phyloP scores from a whole-genome alignment of 2,329 filamentous ascomycete species.

The Aspergillus sp. region DNA sequence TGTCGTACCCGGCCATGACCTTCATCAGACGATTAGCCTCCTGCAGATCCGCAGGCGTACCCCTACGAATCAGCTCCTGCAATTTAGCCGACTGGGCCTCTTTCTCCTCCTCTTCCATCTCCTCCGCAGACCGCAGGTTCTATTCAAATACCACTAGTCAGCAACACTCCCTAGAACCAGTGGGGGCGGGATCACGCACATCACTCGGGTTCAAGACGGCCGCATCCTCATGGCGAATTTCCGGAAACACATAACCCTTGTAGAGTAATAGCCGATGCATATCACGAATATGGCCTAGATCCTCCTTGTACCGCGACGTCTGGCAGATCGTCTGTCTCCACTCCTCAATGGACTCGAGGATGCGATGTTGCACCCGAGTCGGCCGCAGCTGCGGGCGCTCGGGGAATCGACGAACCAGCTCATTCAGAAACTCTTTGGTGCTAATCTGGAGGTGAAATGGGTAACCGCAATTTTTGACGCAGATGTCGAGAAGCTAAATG shows the following conservation, averaged over 20 bases:
- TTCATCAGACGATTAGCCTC: constrained; percentile 99
- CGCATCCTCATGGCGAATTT: constrained; percentile 88
- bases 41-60: constrained; percentile 87
- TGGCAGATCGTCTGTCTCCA: constrained; percentile 98
- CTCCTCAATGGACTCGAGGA: constrained; percentile 95
- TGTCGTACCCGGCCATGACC: constrained; percentile 97
- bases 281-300: constrained; percentile 91
- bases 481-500: constrained; percentile 82
- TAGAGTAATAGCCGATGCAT: constrained; percentile 96
- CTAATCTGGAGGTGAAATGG: constrained; percentile 98
- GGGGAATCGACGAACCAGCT: constrained; percentile 92
- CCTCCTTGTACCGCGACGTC: constrained; percentile 95
- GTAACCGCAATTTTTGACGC: constrained; percentile 99
- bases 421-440: constrained; percentile 98
- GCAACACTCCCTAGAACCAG: constrained; percentile 15
- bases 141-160: constrained; percentile 43
- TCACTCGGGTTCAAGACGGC: constrained; percentile 96
- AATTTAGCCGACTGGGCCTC: constrained; percentile 97
- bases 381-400: constrained; percentile 86
- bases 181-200: constrained; percentile 57
- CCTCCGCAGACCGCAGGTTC: constrained; percentile 94
- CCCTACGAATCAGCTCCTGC: constrained; percentile 91
- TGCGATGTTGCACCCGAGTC: constrained; percentile 84
- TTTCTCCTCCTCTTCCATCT: constrained; percentile 96
- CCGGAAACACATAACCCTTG: constrained; percentile 95